Conservation (phyloP, 2,329 filamentous ascomycete species). For the Aspergillus flavus region DNA sequence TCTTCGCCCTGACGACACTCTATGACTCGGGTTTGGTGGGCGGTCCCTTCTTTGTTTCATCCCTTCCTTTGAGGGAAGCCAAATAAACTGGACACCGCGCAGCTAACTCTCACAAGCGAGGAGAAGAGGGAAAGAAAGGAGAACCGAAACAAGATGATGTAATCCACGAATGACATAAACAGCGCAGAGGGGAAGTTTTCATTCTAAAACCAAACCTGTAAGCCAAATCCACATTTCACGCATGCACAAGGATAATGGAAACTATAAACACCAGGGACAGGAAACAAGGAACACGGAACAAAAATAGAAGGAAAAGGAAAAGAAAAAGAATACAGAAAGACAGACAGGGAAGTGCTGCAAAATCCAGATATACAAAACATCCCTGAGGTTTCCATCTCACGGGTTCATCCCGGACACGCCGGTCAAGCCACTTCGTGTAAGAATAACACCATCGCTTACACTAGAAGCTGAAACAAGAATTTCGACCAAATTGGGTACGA, state of each 20-base stretch:
- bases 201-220: constrained; percentile 1
- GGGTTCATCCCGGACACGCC: constrained; percentile 5
- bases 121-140: not conserved
- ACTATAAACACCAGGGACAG: not conserved
- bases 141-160: not conserved
- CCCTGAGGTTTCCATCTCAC: not conserved
- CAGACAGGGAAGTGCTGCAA: not conserved
- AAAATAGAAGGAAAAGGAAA: constrained; percentile 2
- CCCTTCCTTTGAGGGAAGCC: not conserved
- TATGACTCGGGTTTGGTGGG: not conserved
- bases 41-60: constrained; percentile 1
- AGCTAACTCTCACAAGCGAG: not conserved
- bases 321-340: not conserved
- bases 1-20: not conserved
- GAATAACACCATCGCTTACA: constrained; percentile 11
- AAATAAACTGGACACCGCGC: not conserved
- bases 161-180: not conserved
- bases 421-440: constrained; percentile 4
- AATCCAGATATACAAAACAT: constrained; percentile 10
- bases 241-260: not conserved
- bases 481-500: constrained; percentile 5
- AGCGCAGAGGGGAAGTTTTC: constrained; percentile 1
- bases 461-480: constrained; percentile 8
- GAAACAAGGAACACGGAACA: not conserved
- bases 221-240: not conserved